Evolutionary conservation across 179 eudicot genomes (phyloP), one percentile per base, ranked within the genome.

Genomic region (Amaranthus tricolor): DNA sequence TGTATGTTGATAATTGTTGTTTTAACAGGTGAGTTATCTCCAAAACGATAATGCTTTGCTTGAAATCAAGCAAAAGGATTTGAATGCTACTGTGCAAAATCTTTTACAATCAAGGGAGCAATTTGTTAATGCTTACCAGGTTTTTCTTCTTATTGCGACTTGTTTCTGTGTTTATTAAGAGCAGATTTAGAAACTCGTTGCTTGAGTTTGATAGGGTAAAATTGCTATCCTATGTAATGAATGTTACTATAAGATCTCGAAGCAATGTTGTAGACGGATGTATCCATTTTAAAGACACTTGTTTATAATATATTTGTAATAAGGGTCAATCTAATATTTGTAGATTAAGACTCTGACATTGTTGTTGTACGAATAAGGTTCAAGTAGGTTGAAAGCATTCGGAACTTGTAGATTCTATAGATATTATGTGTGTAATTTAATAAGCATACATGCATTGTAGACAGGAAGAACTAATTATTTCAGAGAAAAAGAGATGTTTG

Each of bases 41-140:
- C 85, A 85, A 73, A 84, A 77, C 61, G 93, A 85, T 59, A 85
- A 87, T 81, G 66, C 74, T 78, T 68, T 85, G 82, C 90, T 89
- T 58, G 87, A 87, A 75, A 87, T 73, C 79, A 87, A 87, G 80
- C 88, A 84, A 60, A 84, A 87, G 76, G 89, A 87, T 75, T 72
- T 85, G 82, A 84, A 86, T 75, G 86, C 62, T 62, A 81, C 87
- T 47, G 80, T 89, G 61, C 74, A 79, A 40, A 74, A 68, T 68
- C 78, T 87, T 64, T 86, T 89, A 56, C 86, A 85, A 75, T 84
- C 93, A 5, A 81, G 76, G 70, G 89, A 89, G 74, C 77, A 72
- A n/a, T 89, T 87, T 76, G 72, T 84, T 9, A 87, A 86, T 84
- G 84, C 78, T 62, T 87, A 84, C 58, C 85, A 89, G 90, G 90